A percentile compares a stretch with the other conserved stretches of the same genome.
phyloP scores from a whole-genome alignment of 177 flowering plant genomes.

The Tripterygium wilfordii region DNA sequence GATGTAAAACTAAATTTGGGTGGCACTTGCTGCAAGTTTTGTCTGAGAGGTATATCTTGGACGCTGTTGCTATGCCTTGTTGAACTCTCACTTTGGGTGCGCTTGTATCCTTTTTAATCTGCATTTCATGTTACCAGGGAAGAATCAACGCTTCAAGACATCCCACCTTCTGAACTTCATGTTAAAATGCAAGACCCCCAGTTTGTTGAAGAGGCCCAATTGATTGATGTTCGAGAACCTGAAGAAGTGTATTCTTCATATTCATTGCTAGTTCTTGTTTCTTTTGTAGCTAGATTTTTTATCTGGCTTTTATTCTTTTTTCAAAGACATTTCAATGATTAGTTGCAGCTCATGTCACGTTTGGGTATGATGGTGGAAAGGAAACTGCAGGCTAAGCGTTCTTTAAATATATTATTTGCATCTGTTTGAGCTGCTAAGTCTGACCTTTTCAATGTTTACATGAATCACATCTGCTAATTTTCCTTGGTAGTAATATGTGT shows the following conservation, averaged over 20 bases:
- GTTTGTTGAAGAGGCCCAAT: conserved; percentile 75
- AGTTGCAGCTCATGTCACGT: too few species aligned
- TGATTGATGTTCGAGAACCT: conserved; percentile 94
- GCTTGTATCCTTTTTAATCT: not conserved
- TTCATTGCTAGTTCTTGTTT: not conserved
- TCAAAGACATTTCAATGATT: too few species aligned
- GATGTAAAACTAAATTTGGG: conserved; percentile 80
- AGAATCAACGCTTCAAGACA: conserved; percentile 52
- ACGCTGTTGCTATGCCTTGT: too few species aligned
- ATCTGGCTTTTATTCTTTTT: too few species aligned
- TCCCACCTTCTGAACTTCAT: conserved; percentile 71
- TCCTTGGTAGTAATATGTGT: not conserved
- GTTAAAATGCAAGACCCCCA: conserved; percentile 73
- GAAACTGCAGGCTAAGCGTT: too few species aligned
- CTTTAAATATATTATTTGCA: too few species aligned
- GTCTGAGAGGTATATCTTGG: conserved; percentile 89
- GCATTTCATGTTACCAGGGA: conserved; percentile 38
- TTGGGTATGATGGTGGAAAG: too few species aligned
- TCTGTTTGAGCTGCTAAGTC: too few species aligned
- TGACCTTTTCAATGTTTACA: not conserved
- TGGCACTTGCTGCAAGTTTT: conserved; percentile 94
- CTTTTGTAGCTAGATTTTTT: too few species aligned
- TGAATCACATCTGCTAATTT: too few species aligned
- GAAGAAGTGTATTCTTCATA: conserved; percentile 78
- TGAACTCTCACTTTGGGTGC: not conserved